phyloP scores from a whole-genome alignment of 2,329 filamentous ascomycete genomes.

The Neofusicoccum kwambonambiense region DNA sequence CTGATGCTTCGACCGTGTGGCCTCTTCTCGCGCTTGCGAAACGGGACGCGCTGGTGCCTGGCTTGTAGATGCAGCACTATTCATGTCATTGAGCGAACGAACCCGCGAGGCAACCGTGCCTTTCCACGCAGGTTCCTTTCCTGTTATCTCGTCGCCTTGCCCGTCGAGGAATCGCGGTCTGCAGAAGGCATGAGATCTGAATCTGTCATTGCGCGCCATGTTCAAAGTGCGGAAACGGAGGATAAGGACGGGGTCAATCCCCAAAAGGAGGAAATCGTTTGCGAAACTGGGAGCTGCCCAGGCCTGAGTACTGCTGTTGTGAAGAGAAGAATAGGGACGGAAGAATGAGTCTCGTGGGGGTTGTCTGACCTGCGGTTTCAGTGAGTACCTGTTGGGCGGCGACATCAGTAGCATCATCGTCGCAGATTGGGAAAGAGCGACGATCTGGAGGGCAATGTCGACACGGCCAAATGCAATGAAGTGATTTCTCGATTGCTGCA shows the following conservation, averaged over 20 bases:
- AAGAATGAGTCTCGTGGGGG: background rate
- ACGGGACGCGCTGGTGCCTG: background rate
- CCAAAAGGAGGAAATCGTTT: background rate
- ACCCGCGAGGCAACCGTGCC: slow-evolving; percentile 17
- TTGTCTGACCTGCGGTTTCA: background rate
- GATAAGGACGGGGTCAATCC: background rate
- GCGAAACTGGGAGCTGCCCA: background rate
- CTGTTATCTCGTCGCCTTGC: background rate
- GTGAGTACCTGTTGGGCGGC: background rate
- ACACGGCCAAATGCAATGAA: background rate
- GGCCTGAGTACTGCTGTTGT: background rate
- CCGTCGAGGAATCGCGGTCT: slow-evolving; percentile 4
- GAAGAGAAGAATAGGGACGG: background rate
- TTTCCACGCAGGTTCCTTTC: background rate
- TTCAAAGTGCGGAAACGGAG: background rate
- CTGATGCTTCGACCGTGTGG: too few relatives aligned
- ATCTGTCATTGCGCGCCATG: background rate
- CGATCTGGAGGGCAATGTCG: background rate
- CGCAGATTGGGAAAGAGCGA: background rate
- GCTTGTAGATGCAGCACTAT: background rate
- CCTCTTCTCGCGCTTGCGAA: background rate
- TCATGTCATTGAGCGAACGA: slow-evolving; percentile 7
- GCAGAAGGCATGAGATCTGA: background rate
- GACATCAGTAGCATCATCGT: background rate
- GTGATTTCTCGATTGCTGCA: slow-evolving; percentile 5